phyloP scores from a whole-genome alignment of 306 rosid genomes.

The Acacia confusa region DNA sequence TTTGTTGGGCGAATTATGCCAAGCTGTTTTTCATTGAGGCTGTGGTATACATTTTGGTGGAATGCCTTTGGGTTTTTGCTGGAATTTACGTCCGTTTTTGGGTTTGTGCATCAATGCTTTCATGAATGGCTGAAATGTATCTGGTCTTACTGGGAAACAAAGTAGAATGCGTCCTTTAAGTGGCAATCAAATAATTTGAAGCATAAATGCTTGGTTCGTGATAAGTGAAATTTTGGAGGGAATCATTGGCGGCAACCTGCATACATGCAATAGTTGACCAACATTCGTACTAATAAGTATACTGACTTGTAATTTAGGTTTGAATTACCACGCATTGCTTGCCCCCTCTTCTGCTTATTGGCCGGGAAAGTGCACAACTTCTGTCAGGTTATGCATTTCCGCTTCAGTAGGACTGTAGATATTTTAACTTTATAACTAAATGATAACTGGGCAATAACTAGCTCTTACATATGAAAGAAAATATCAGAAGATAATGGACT shows the following conservation, averaged over 20 bases:
- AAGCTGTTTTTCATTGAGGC: slow-evolving; percentile 26
- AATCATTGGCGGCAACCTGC: slow-evolving; percentile 37
- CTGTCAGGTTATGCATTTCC: slow-evolving; percentile 5
- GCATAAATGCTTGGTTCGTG: neutral
- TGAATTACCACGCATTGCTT: neutral
- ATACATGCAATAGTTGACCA: slow-evolving; percentile 37
- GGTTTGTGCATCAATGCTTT: slow-evolving; percentile 29
- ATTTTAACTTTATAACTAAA: neutral
- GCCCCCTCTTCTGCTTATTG: neutral
- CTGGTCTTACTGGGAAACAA: slow-evolving; percentile 27
- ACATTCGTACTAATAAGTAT: neutral
- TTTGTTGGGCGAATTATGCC: slow-evolving; percentile 33
- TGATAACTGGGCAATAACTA: neutral
- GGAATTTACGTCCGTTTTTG: slow-evolving; percentile 25
- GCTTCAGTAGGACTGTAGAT: neutral
- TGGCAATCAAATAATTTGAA: slow-evolving; percentile 22
- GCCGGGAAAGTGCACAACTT: neutral
- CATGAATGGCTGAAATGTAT: slow-evolving; percentile 31
- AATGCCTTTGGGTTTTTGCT: slow-evolving; percentile 34
- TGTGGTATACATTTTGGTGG: slow-evolving; percentile 53
- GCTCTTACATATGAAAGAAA: too few species aligned
- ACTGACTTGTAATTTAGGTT: slow-evolving; percentile 1
- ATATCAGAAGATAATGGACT: too few species aligned
- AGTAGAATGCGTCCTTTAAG: slow-evolving; percentile 24
- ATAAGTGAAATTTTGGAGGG: slow-evolving; percentile 32